Evolutionary conservation across 352 stramenopile genomes (phyloP).

Genomic region (Globisporangium uncinulatum): DNA sequence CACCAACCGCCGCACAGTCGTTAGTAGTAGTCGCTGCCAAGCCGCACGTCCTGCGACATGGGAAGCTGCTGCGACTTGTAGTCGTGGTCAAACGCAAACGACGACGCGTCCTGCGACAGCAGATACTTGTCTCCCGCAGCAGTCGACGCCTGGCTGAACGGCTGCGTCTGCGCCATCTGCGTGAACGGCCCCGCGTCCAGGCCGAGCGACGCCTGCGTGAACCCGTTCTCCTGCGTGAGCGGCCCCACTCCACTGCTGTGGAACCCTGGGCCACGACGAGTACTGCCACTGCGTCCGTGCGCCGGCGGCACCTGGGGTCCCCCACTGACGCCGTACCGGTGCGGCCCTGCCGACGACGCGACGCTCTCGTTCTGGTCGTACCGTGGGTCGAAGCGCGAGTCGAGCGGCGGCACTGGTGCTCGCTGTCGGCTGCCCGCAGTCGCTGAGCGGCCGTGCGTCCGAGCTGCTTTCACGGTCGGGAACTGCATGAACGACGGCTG

Average conservation of each 20-base stretch:
- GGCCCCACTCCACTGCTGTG: conserved; percentile 37
- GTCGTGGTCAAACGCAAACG: conserved; percentile 69
- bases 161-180: conserved; percentile 72
- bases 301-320: conserved; percentile 4
- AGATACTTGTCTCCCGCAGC: conserved; percentile 56
- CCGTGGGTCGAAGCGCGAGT: conserved; percentile 81
- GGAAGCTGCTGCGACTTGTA: conserved; percentile 83
- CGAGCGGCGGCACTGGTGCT: conserved; percentile 54
- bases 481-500: conserved; percentile 97
- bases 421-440: conserved; percentile 42
- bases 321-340: conserved; percentile 22
- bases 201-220: conserved; percentile 56
- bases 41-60: conserved; percentile 72
- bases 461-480: conserved; percentile 52
- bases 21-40: conserved; percentile 72
- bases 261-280: conserved; percentile 18
- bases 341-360: conserved; percentile 19
- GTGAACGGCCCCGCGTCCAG: conserved; percentile 71
- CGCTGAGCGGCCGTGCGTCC: conserved; percentile 23
- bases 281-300: conserved; percentile 15
- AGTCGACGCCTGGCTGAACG: conserved; percentile 77
- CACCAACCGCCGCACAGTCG: not conserved
- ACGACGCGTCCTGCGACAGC: conserved; percentile 65
- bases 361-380: conserved; percentile 48
- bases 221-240: conserved; percentile 61